Percentiles rank a stretch among this genome's conserved stretches.
Evolutionary conservation across 73 alveolate genomes (phyloP).

Genomic region (Blepharisma japonicum): DNA sequence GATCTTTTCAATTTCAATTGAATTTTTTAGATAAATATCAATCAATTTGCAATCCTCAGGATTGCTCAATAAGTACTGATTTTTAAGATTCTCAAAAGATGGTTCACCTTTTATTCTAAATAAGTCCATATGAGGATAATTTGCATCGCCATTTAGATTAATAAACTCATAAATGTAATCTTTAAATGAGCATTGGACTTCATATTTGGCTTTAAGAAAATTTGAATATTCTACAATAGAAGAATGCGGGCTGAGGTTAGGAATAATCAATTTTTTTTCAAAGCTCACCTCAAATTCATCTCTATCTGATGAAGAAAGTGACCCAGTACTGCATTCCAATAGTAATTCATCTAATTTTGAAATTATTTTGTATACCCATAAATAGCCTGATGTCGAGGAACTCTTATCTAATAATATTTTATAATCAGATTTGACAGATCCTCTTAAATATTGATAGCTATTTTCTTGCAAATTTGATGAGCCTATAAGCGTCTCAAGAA

Average conservation of each 20-base stretch:
- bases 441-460: background rate
- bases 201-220: too few relatives aligned
- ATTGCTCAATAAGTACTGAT: too few relatives aligned
- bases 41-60: too few relatives aligned
- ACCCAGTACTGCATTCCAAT: background rate
- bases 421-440: background rate
- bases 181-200: too few relatives aligned
- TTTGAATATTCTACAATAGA: too few relatives aligned
- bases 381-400: background rate
- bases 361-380: background rate
- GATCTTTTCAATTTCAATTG: background rate
- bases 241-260: too few relatives aligned
- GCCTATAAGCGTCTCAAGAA: background rate
- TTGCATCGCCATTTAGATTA: too few relatives aligned
- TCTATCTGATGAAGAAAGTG: background rate
- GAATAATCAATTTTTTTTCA: background rate
- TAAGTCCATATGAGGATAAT: too few relatives aligned
- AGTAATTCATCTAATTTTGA: background rate
- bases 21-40: too few relatives aligned
- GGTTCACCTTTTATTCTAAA: too few relatives aligned
- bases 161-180: too few relatives aligned
- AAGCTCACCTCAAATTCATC: background rate
- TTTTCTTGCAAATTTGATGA: background rate
- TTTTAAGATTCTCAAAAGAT: too few relatives aligned
- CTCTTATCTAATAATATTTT: background rate